Percentiles rank a stretch among this genome's conserved stretches.
Conservation (phyloP, 139 green algal genomes). For the Coelastrella sp. region DNA sequence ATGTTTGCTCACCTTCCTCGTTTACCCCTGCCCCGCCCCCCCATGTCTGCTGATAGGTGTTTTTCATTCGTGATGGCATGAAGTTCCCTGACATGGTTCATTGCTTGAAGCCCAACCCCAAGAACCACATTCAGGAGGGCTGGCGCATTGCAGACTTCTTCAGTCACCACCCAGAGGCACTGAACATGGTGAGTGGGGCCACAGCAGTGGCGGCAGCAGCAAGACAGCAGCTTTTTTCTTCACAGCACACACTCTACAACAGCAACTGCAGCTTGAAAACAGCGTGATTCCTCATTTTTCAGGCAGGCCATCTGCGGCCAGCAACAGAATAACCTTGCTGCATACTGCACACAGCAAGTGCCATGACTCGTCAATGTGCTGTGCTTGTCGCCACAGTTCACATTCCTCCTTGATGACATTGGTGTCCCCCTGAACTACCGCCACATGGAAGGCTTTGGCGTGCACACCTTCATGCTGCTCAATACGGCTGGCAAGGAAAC, state of each 20-base stretch:
- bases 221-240: too few species aligned
- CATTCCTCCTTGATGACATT: constrained; percentile 92
- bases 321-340: background rate
- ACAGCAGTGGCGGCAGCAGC: background rate
- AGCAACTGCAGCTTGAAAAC: too few species aligned
- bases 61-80: constrained; percentile 96
- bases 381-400: constrained; percentile 73
- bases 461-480: constrained; percentile 96
- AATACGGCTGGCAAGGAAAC: constrained; percentile 85
- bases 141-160: constrained; percentile 99
- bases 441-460: constrained; percentile 96
- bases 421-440: constrained; percentile 95
- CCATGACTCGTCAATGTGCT: too few species aligned
- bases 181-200: constrained; percentile 88
- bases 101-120: constrained; percentile 97
- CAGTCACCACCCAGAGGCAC: constrained; percentile 90
- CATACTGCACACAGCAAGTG: background rate
- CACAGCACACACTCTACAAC: too few species aligned
- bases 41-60: constrained; percentile 60
- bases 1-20: background rate
- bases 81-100: constrained; percentile 88
- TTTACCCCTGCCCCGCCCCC: background rate
- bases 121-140: constrained; percentile 94
- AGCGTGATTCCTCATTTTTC: too few species aligned
- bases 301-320: too few species aligned